Evolutionary conservation across 345 rosid genomes (phyloP).

Genomic region (Bruguiera gymnorhiza): DNA sequence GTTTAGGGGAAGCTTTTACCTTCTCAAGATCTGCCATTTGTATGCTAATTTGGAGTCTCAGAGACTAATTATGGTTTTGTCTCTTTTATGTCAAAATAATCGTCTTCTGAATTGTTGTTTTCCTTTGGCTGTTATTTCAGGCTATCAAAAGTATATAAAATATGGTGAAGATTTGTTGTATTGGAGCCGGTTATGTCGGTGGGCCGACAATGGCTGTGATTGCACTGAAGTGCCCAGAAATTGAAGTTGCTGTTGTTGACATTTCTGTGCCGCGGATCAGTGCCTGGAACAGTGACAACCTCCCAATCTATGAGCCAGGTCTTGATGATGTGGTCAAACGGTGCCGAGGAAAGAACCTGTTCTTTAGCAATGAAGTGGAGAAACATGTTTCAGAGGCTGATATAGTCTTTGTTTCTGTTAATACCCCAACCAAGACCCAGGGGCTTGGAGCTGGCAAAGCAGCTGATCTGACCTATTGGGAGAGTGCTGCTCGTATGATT

Average conservation of each 20-base stretch:
- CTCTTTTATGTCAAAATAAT: not conserved
- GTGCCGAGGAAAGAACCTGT: constrained; percentile 13
- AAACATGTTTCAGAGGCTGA: constrained; percentile 13
- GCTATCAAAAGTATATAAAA: not conserved
- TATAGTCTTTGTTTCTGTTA: constrained; percentile 13
- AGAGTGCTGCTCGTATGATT: constrained; percentile 12
- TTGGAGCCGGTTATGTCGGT: constrained; percentile 35
- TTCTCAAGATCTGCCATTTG: not conserved
- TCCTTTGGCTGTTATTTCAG: not conserved
- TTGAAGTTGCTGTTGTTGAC: constrained; percentile 15
- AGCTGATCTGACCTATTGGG: constrained; percentile 11
- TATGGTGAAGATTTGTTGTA: constrained; percentile 37
- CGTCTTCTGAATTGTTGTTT: not conserved
- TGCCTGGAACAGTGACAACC: constrained; percentile 13
- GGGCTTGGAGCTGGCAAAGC: constrained; percentile 10
- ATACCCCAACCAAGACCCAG: constrained; percentile 11
- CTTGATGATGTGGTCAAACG: constrained; percentile 11
- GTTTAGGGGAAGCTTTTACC: not conserved
- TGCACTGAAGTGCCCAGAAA: constrained; percentile 9
- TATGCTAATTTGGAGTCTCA: too few relatives aligned
- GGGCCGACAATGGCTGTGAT: constrained; percentile 25
- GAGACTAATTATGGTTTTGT: not conserved
- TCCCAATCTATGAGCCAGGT: constrained; percentile 11
- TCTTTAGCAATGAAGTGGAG: constrained; percentile 14
- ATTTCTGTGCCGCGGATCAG: constrained; percentile 11